Conservation (phyloP, 495 filamentous ascomycete species). For the Jackrogersella multiformis region DNA sequence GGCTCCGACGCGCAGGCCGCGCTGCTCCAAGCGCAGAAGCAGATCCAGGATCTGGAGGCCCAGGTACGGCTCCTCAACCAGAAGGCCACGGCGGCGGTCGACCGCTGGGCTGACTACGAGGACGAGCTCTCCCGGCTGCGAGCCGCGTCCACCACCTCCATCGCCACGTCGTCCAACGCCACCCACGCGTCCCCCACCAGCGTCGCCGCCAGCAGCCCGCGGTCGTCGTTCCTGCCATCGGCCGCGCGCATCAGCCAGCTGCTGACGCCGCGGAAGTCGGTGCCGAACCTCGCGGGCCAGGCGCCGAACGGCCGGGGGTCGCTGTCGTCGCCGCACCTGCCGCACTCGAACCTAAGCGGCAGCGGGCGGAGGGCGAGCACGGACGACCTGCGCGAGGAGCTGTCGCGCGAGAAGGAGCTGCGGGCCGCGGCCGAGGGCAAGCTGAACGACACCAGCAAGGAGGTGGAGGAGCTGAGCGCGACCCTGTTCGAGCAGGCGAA, state of each 20-base stretch:
- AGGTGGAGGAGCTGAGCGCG: slow-evolving; percentile 89
- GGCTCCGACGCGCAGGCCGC: slow-evolving; percentile 60
- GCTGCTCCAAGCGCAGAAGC: slow-evolving; percentile 66
- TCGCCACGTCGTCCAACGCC: slow-evolving; percentile 48
- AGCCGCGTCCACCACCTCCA: slow-evolving; percentile 44
- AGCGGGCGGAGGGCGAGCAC: slow-evolving; percentile 29
- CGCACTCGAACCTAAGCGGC: neutral
- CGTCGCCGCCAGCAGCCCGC: slow-evolving; percentile 43
- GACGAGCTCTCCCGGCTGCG: slow-evolving; percentile 80
- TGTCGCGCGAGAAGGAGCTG: slow-evolving; percentile 74
- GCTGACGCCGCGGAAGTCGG: slow-evolving; percentile 67
- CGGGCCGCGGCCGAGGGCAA: slow-evolving; percentile 79
- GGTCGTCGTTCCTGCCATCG: slow-evolving; percentile 54
- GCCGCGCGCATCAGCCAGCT: slow-evolving; percentile 70
- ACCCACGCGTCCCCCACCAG: slow-evolving; percentile 14
- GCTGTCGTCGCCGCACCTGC: slow-evolving; percentile 40
- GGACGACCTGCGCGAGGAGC: slow-evolving; percentile 71
- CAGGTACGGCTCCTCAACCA: slow-evolving; percentile 78
- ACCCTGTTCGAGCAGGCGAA: slow-evolving; percentile 93
- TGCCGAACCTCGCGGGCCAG: slow-evolving; percentile 36
- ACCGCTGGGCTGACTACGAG: slow-evolving; percentile 94
- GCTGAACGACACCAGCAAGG: slow-evolving; percentile 73
- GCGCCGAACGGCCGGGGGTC: slow-evolving; percentile 8
- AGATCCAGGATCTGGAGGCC: slow-evolving; percentile 82
- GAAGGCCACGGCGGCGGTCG: slow-evolving; percentile 78